Evolutionary conservation across 345 rosid genomes (phyloP), one percentile per base, ranked within the genome.

Genomic region (Lumnitzera littorea): DNA sequence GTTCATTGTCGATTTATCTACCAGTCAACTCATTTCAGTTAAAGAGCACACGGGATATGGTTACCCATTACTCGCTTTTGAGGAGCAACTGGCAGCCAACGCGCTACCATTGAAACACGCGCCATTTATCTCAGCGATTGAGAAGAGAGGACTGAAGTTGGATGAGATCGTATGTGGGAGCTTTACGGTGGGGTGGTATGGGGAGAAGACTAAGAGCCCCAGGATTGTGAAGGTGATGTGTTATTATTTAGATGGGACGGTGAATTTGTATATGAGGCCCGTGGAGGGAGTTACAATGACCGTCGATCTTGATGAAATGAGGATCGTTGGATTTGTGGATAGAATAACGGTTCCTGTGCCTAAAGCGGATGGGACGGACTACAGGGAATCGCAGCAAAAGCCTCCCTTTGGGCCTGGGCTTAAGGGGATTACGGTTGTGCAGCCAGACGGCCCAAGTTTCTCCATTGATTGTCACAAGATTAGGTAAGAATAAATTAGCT

Each of bases 141-240:
- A 10, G 24, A 59, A 52, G 15, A 69, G 92, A 55, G 76, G 76
- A 3, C 56, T 84, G 53, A 82, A 85, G 57, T 24, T 84, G 54
- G 82, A 87, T 0, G 86, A 87, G 71, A 84, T 90, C 54, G 84
- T 85, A 60, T 91, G 96, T 63, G 49, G 80, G 23, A 82, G 91
- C 46, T 74, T 87, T 62, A 80, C 91, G 2, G 75, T 84, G 2
- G 97, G 97, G 16, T 91, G 96, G 92, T 85, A 76, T 24, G 96
- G 92, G 17, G 46, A 13, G 51, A 23, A 17, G 41, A 46, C 24
- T 51, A 14, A 59, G 46, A 48, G 23, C 29, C 50, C 48, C 0
- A 31, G 70, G 63, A 47, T 4, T 41, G 63, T 66, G 15, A 66
- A 52, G 57, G 59, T 58, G 25, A 58, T 57, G 69, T 66, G 64